phyloP scores from a whole-genome alignment of 148 eudicot genomes.

The Chenopodium suecicum region DNA sequence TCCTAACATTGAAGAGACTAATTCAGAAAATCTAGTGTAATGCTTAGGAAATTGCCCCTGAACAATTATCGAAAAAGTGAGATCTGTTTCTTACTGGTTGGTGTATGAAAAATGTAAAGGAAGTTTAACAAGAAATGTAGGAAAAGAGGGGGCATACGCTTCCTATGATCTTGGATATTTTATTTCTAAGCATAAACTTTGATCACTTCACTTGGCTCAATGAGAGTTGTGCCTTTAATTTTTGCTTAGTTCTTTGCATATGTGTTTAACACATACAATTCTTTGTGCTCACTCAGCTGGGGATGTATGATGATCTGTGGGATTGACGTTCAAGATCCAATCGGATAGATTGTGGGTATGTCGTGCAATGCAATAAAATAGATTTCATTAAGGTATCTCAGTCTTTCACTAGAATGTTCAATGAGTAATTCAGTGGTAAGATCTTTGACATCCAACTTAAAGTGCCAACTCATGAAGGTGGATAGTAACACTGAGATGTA shows the following conservation, averaged over 20 bases:
- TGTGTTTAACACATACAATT: background rate
- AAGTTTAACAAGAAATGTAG: background rate
- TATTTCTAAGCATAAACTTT: no score
- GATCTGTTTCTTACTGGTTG: background rate
- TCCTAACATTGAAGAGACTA: background rate
- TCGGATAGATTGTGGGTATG: background rate
- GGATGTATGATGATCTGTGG: background rate
- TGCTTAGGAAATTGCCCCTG: background rate
- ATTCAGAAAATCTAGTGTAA: background rate
- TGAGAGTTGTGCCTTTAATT: background rate
- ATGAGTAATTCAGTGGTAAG: background rate
- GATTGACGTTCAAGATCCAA: background rate
- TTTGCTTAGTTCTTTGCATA: background rate
- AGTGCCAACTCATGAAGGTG: background rate
- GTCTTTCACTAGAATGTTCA: background rate
- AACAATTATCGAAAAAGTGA: background rate
- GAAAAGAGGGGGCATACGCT: background rate
- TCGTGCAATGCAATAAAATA: background rate
- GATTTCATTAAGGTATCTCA: background rate
- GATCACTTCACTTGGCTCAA: background rate
- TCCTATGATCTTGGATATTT: background rate
- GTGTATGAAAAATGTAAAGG: background rate
- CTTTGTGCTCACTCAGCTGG: background rate
- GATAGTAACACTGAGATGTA: no score
- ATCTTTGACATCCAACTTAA: background rate